A percentile compares a stretch with the other conserved stretches of the same genome.
phyloP scores from a whole-genome alignment of 202 grass and related monocot species.

The Brachypodium distachyon region DNA sequence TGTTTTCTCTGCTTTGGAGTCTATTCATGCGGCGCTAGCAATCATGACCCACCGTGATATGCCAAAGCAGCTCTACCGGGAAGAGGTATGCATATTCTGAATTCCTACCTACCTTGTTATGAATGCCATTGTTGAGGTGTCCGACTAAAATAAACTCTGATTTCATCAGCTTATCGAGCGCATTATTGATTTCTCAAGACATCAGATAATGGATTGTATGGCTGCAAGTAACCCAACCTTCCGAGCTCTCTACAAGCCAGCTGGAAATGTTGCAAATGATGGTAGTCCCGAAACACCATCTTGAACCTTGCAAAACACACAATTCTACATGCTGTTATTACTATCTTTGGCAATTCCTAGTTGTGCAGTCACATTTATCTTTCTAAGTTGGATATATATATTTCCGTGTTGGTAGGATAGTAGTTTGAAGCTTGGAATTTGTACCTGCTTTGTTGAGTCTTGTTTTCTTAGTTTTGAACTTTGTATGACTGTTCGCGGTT shows the following conservation, averaged over 20 bases:
- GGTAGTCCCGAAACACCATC: conserved; percentile 30
- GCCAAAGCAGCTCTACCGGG: conserved; percentile 95
- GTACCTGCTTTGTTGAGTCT: no score
- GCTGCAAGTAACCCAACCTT: conserved; percentile 81
- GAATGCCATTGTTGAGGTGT: conserved; percentile 5
- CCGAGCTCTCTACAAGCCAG: conserved; percentile 73
- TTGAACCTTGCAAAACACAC: neutral
- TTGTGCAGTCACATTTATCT: neutral
- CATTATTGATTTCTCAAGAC: conserved; percentile 93
- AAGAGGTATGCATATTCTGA: conserved; percentile 63
- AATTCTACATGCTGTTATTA: neutral
- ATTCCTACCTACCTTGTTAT: neutral
- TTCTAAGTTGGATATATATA: neutral
- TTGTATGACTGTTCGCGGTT: no score
- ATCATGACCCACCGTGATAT: conserved; percentile 88
- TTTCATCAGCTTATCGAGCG: conserved; percentile 78
- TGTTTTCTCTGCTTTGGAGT: conserved; percentile 89
- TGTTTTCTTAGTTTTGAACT: no score
- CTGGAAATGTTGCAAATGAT: conserved; percentile 51
- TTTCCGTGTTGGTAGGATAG: no score
- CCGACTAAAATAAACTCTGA: conserved; percentile 21
- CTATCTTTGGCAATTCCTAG: neutral
- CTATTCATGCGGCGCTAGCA: conserved; percentile 71
- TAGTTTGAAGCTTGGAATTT: no score
- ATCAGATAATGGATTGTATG: conserved; percentile 90